Percentiles rank a stretch among this genome's conserved stretches.
phyloP scores from a whole-genome alignment of 164 flowering plant genomes.

The Piper longum region DNA sequence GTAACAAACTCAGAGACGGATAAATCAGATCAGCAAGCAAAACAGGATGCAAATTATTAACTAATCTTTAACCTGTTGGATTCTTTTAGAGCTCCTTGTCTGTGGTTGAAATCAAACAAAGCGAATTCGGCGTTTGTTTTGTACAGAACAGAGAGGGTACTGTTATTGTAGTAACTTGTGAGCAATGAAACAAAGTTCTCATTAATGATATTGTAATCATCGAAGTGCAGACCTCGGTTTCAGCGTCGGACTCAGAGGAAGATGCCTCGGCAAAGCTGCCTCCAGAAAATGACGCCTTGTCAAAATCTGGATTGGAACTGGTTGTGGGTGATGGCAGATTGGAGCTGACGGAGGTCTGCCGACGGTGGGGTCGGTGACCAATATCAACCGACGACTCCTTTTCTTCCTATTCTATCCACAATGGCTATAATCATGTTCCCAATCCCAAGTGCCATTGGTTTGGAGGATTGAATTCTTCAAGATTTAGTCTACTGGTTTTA shows the following conservation, averaged over 20 bases:
- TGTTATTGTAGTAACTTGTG: too few species aligned
- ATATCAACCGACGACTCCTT: conserved; percentile 21
- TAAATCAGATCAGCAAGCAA: not conserved
- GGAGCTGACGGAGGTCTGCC: conserved; percentile 19
- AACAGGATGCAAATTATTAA: not conserved
- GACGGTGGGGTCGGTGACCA: conserved; percentile 4
- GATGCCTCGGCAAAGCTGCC: conserved; percentile 9
- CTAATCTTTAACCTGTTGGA: conserved; percentile 21
- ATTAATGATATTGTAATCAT: conserved; percentile 13
- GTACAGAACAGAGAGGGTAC: conserved; percentile 28
- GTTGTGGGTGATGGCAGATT: conserved; percentile 11
- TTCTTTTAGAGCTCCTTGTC: conserved; percentile 18
- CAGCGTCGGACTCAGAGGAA: conserved; percentile 26
- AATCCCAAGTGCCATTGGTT: too few species aligned
- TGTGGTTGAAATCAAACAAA: conserved; percentile 25
- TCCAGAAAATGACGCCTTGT: conserved; percentile 12
- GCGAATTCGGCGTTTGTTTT: conserved; percentile 29
- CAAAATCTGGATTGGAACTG: conserved; percentile 15
- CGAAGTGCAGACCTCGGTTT: conserved; percentile 26
- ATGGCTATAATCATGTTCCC: conserved; percentile 40
- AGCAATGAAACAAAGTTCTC: conserved; percentile 6
- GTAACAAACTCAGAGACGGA: not conserved
- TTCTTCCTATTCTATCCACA: conserved; percentile 36
- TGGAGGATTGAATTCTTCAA: too few species aligned
- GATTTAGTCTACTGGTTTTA: not conserved